Conservation (phyloP, 768 basidiomycete species). For the Boletellus sp. region DNA sequence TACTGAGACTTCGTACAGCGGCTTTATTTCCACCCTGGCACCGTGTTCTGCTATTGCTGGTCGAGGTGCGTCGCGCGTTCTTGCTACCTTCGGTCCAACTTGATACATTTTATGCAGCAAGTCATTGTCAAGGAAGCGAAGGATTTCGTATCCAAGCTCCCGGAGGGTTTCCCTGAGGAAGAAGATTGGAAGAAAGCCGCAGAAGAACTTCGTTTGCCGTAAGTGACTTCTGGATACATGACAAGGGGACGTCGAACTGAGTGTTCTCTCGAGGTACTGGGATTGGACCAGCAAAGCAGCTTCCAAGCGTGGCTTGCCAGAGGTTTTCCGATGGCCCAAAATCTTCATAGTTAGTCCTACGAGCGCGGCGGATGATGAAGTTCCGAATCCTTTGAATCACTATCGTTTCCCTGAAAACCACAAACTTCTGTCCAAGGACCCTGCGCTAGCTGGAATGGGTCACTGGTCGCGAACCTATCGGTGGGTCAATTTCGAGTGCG, state of each 20-base stretch:
- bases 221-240: not conserved
- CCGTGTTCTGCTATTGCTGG: constrained; percentile 10
- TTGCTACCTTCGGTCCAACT: not conserved
- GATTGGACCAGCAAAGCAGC: not conserved
- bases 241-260: not conserved
- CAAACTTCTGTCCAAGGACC: not conserved
- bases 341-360: not conserved
- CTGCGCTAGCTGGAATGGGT: not conserved
- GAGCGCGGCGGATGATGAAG: not conserved
- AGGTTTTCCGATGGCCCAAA: not conserved
- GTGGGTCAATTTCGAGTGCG: constrained; percentile 1
- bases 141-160: constrained; percentile 5
- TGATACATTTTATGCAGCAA: constrained; percentile 7
- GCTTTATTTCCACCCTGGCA: constrained; percentile 23
- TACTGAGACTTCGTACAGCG: constrained; percentile 11
- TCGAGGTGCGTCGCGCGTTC: constrained; percentile 6
- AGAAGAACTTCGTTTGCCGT: constrained; percentile 16
- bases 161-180: not conserved
- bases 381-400: not conserved
- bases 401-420: not conserved
- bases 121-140: constrained; percentile 15
- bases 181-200: constrained; percentile 14
- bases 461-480: constrained; percentile 9
- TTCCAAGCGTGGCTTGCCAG: not conserved
- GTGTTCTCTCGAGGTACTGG: constrained; percentile 11